Conservation (phyloP, 805 yeast species). For the Kodamaea hsintzibuensis region DNA sequence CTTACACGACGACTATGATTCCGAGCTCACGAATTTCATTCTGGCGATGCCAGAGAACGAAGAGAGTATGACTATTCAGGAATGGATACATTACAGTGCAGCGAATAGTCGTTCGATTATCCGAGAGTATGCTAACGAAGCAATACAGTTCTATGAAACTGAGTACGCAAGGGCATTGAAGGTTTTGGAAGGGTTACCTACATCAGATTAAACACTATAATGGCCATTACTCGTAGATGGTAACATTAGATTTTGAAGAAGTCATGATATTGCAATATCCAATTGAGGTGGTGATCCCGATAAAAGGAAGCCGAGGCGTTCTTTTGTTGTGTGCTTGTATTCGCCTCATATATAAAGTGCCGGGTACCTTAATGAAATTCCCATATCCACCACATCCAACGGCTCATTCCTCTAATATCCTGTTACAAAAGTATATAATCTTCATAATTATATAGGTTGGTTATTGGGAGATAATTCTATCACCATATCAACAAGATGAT, state of each 20-base stretch:
- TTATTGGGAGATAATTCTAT: too few species aligned
- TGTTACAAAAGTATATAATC: too few species aligned
- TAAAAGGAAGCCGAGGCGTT: not conserved
- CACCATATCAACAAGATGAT: too few species aligned
- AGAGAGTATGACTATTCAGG: conserved; percentile 63
- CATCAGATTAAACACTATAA: conserved; percentile 3
- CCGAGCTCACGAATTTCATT: conserved; percentile 62
- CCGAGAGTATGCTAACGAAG: conserved; percentile 43
- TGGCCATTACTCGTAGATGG: too few species aligned
- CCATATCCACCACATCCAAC: too few species aligned
- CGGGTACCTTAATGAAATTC: not conserved
- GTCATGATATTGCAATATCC: too few species aligned
- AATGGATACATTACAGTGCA: conserved; percentile 66
- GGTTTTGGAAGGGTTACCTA: conserved; percentile 37
- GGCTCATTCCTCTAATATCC: too few species aligned
- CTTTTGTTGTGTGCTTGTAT: not conserved
- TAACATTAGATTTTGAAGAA: too few species aligned
- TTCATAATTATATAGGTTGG: too few species aligned
- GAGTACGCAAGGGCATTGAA: conserved; percentile 55
- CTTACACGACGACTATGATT: conserved; percentile 63
- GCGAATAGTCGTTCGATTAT: conserved; percentile 52
- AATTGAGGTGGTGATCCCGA: not conserved
- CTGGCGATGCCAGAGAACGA: conserved; percentile 71
- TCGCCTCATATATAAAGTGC: not conserved
- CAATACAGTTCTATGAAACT: conserved; percentile 48